These are phyloP conservation scores for Phytopythium cucurbitacearum DNA, from an alignment of 352 stramenopile genomes.

Conservation along the genomic window DNA sequence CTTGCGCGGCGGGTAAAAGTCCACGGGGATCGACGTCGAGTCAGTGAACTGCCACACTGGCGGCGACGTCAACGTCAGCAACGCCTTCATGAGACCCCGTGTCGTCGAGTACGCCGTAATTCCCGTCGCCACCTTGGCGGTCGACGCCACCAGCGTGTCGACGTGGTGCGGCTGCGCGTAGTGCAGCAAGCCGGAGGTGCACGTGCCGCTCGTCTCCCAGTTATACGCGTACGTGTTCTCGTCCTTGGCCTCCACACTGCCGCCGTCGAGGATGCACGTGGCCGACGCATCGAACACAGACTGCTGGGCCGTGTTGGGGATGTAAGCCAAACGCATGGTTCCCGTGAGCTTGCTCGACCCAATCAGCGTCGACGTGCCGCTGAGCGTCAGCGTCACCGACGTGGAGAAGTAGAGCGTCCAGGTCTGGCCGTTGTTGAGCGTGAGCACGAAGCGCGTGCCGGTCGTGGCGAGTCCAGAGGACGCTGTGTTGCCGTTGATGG, in stretches of 20 bases:
- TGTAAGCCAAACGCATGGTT: slow-evolving; percentile 26
- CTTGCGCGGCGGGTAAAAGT: slow-evolving; percentile 47
- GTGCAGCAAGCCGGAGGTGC: slow-evolving; percentile 47
- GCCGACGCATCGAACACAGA: slow-evolving; percentile 30
- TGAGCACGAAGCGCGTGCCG: slow-evolving; percentile 41
- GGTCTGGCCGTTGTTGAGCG: slow-evolving; percentile 38
- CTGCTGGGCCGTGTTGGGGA: slow-evolving; percentile 27
- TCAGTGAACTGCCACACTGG: slow-evolving; percentile 50
- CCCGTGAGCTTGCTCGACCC: slow-evolving; percentile 28
- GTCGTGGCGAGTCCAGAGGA: slow-evolving; percentile 8
- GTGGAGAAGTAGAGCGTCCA: slow-evolving; percentile 58
- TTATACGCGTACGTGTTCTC: slow-evolving; percentile 47
- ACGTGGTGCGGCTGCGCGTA: slow-evolving; percentile 58
- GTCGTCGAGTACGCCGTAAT: slow-evolving; percentile 43
- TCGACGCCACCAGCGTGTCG: slow-evolving; percentile 46
- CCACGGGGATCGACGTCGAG: slow-evolving; percentile 24
- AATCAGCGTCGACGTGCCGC: slow-evolving; percentile 27
- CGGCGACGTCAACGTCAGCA: slow-evolving; percentile 39
- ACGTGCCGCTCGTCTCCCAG: slow-evolving; percentile 55
- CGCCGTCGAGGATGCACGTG: slow-evolving; percentile 40
- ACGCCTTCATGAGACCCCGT: slow-evolving; percentile 45
- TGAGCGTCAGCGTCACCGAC: slow-evolving; percentile 26
- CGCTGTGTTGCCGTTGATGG: slow-evolving; percentile 34
- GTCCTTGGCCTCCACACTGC: slow-evolving; percentile 36
- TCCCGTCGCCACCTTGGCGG: slow-evolving; percentile 23